Evolutionary conservation across 176 grass and related monocot species (phyloP), one percentile per base, ranked within the genome.

Genomic region (Tuctoria greenei): DNA sequence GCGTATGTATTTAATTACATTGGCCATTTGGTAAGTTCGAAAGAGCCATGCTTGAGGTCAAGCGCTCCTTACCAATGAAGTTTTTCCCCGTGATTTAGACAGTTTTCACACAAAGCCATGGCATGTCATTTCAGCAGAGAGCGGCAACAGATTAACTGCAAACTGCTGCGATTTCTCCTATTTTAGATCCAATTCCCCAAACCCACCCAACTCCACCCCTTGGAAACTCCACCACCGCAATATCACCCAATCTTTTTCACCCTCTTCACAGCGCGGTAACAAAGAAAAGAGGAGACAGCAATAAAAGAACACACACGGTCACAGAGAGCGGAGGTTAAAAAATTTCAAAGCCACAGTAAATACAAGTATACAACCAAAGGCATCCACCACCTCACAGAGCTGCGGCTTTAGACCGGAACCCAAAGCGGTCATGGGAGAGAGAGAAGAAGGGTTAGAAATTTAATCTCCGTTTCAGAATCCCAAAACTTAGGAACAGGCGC

Each of bases 401-500:
- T 80, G 81, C 21, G 38, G 38, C 50, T 88, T 83, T 80, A 71
- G 69, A 80, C 56, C 46, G 31, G 16, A 68, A 65, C 26, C 67
- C 67, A 72, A 83, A 37, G 23, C 20, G 66, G 36, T 35, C 44
- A 73, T 20, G 49, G 31, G 60, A 35, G 4, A 46, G 14, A 26
- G 23, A 25, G 9, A 13, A 25, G 9, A 13, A 15, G 1, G 38
- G 1, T 70, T 69, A 79, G 73, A 76, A 86, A 63, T 71, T 84
- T 79, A 75, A 86, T 52, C 40, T 4, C 84, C 76, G 45, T 88
- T 91, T 88, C 85, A 92, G 95, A 86, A 98, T 98, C 86, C 91
- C 91, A 88, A 92, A 86, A 42, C 89, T 58, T 98, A 55, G 91
- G 76, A 77, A 75, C 23, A 51, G 63, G 86, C 68, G 89, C 70